Percentiles rank a stretch among this genome's conserved stretches.
These are phyloP conservation scores for Podospora sp. DNA, from an alignment of 495 filamentous ascomycete genomes.

Conservation along the genomic window DNA sequence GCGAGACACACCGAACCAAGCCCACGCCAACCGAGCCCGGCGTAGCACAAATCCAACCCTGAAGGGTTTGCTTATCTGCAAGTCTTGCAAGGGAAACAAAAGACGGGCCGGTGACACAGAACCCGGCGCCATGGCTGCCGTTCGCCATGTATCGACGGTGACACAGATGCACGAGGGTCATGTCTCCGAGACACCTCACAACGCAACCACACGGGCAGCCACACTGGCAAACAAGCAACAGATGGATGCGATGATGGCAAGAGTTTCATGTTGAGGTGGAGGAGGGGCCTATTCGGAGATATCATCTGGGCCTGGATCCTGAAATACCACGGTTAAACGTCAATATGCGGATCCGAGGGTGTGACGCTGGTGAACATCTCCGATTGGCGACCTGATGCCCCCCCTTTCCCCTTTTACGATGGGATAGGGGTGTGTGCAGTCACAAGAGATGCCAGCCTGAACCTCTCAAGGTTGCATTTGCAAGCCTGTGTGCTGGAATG, in stretches of 20 bases:
- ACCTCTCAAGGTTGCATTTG: background rate
- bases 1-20: slow-evolving; percentile 28
- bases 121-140: slow-evolving; percentile 1
- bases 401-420: background rate
- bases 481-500: background rate
- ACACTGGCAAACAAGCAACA: background rate
- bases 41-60: background rate
- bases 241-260: background rate
- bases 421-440: background rate
- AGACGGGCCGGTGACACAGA: background rate
- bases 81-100: background rate
- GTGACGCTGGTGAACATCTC: background rate
- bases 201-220: background rate
- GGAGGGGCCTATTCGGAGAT: background rate
- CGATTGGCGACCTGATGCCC: background rate
- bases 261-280: background rate
- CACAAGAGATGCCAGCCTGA: background rate
- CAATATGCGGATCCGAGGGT: background rate
- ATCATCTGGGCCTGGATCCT: background rate
- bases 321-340: background rate
- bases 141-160: background rate
- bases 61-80: background rate
- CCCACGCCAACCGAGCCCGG: background rate
- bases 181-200: background rate
- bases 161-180: background rate